Evolutionary conservation across 768 basidiomycete genomes (phyloP).

Genomic region (Russula vinacea): DNA sequence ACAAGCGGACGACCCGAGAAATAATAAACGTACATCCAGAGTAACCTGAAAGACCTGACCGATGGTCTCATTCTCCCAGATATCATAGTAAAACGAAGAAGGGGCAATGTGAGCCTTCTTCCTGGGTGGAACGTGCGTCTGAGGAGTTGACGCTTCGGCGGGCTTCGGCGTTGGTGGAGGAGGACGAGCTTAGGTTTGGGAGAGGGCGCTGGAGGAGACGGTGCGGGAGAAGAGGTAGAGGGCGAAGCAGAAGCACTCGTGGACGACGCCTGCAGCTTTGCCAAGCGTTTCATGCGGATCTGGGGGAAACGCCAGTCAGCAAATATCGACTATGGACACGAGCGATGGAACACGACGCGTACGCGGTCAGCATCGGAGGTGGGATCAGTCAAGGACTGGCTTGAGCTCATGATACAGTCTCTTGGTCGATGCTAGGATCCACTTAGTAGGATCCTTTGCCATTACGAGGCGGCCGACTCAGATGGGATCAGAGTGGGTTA

Average conservation of each 20-base stretch:
- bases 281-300: constrained; percentile 92
- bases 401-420: constrained; percentile 29
- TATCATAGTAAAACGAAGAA: constrained; percentile 50
- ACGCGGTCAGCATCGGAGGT: constrained; percentile 82
- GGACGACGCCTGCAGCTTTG: constrained; percentile 62
- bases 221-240: constrained; percentile 38
- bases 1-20: background rate
- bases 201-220: constrained; percentile 35
- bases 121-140: constrained; percentile 42
- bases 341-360: constrained; percentile 25
- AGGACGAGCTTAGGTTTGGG: constrained; percentile 36
- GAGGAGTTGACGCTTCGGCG: constrained; percentile 34
- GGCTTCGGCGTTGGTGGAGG: constrained; percentile 31
- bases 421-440: background rate
- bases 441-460: background rate
- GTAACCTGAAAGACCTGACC: constrained; percentile 72
- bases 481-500: background rate
- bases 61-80: constrained; percentile 76
- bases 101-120: constrained; percentile 43
- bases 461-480: background rate
- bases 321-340: background rate
- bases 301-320: constrained; percentile 35
- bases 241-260: constrained; percentile 34
- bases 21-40: constrained; percentile 56
- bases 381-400: constrained; percentile 39